Base-by-base conservation (phyloP, 2,329 filamentous ascomycete genomes). In the Emmonsiellopsis sp. region DNA sequence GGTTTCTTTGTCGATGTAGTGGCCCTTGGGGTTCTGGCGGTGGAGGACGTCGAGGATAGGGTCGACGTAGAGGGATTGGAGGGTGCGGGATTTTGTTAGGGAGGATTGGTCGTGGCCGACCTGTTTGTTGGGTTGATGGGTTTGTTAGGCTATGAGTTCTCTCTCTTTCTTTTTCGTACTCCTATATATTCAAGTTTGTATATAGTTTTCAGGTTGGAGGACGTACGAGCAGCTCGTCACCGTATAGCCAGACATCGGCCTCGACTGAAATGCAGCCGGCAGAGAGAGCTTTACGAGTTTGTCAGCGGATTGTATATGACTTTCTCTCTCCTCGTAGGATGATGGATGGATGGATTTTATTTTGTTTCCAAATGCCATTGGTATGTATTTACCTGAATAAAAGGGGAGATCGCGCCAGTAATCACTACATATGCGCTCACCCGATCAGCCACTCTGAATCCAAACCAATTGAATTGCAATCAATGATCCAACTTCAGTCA, bases 201-300 rank as follows among this genome's bases (percentile, higher is more conserved):
- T 44, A 41, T 32, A 16, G 30, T 34, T 20, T 26, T 13, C 35
- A 13, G 37, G 8, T 48, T 15, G 15, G 13, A 8, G 54, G 51
- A 70, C 69, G 52, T 61, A 80, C 77, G 65, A 78, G 76, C 13
- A 84, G 70, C 7, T 75, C 79, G 37, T 67, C 75, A 53, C 82
- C 77, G 51, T 77, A 73, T 38, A 83, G 66, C 78, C 79, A 83
- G 30, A 83, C 79, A 65, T 84, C 81, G 2, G 79, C 80, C 67
- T 84, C 81, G 2, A 79, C 76, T 2, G 75, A 76, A 4, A 78
- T 73, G 42, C 79, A 79, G 5, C 83, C 82, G 46, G 78, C 73
- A 5, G 77, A 76, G 34, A 86, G 66, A 10, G 78, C 82, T 57
- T 40, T 61, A 13, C 59, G 64, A 41, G 60, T 55, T 35, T 55